Conservation (phyloP, 2,329 filamentous ascomycete genomes). For the Phaeosphaeriaceae sp. region DNA sequence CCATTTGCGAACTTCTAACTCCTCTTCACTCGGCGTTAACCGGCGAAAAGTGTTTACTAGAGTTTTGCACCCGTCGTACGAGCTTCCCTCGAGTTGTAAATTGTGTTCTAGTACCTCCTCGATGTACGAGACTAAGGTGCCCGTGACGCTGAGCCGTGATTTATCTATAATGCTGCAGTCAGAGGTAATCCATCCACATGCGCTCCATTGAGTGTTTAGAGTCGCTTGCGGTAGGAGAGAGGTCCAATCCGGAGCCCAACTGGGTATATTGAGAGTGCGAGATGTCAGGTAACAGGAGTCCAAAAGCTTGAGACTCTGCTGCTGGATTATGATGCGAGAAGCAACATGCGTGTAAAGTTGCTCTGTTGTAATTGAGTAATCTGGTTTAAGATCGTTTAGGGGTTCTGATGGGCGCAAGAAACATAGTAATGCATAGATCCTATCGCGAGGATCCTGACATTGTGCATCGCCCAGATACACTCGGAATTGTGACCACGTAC, state of each 20-base stretch:
- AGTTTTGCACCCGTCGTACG: not conserved
- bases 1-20: not conserved
- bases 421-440: not conserved
- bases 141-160: not conserved
- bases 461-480: not conserved
- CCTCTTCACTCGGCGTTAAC: not conserved
- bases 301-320: conserved; percentile 1
- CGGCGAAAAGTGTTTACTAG: not conserved
- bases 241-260: conserved; percentile 12
- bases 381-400: not conserved
- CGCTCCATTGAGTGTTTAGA: conserved; percentile 6
- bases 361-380: conserved; percentile 3
- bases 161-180: not conserved
- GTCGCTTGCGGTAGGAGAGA: not conserved
- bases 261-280: conserved; percentile 4
- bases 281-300: conserved; percentile 5
- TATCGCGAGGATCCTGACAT: conserved; percentile 7
- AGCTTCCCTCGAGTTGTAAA: not conserved
- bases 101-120: not conserved
- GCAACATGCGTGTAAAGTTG: conserved; percentile 2
- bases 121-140: not conserved
- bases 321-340: not conserved
- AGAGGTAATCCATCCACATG: conserved; percentile 10
- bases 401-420: not conserved
- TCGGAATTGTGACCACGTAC: not conserved